Base-by-base conservation (phyloP, 2,329 filamentous ascomycete genomes). In the Biscogniauxia mediterranea region DNA sequence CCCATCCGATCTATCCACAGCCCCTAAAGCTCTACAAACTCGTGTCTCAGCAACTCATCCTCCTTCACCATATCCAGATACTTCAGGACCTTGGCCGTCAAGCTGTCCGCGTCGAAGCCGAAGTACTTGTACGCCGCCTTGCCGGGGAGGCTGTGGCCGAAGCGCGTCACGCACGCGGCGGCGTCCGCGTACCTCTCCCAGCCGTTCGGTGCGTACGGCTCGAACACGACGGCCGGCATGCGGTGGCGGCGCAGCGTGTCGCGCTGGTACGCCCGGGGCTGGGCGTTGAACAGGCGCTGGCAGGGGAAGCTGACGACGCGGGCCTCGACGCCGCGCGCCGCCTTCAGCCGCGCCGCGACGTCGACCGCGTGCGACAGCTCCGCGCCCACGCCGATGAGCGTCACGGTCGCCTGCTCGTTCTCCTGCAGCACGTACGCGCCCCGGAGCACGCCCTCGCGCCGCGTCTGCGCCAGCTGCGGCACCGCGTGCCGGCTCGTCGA, bases 151-250 rank as follows among this genome's bases (percentile, higher is more conserved):
- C 78, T 82, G 68, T 87, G 82, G 0, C 84, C 84, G 64, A 86
- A 87, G 0, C 76, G 74, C 52, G 77, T 77, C 79, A 87, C 81
- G 54, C 77, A 81, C 61, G 78, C 78, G 1, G 80, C 83, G 0
- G 84, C 85, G 69, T 86, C 81, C 0, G 84, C 84, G 66, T 86
- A 87, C 20, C 84, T 72, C 73, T 87, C 85, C 84, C 85, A 87
- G 0, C 84, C 83, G 61, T 83, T 82, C 1, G 80, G 76, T 1
- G 81, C 78, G 68, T 85, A 87, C 0, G 85, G 82, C 72, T 89
- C 86, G 52, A 89, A 83, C 4, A 87, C 82, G 17, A 89, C 81
- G 1, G 78, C 73, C 0, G 83, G 81, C 1, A 79, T 74, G 52
- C 77, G 76, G 65, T 77, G 74, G 26, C 76, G 74, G 53, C 73